Base-by-base conservation (phyloP, 176 grass and related monocot genomes). In the Zea luxurians region DNA sequence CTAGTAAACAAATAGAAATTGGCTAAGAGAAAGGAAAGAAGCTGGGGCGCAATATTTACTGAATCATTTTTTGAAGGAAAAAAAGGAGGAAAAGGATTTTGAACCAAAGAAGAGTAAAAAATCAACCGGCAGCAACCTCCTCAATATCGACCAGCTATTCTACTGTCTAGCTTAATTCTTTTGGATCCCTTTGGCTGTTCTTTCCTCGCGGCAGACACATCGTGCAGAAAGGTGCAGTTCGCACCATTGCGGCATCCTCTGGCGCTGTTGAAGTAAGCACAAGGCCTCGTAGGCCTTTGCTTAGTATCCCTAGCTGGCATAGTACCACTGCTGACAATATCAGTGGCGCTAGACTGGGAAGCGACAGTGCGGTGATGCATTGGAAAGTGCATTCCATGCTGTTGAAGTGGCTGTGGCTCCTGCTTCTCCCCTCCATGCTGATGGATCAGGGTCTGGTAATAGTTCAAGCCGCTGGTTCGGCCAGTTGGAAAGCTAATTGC, bases 401-500 rank as follows among this genome's bases (percentile, higher is more conserved):
- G 81, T 76, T 87, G 80, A 41, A 43, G 13, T 49, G 60, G 27
- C 27, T 27, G 27, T 27, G 27, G 35, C 49, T 87, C 91, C 66
- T 89, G 84, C 68, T 74, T 93, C 46, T 94, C 91, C 62, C 84
- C 94, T 41, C 96, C 96, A 79, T 99, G 96, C 68, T 96, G 92
- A 68, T 93, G 88, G 74, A 99, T 90, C 6, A 99, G 84, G 48
- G 63, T 93, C 80, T 92, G 93, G 64, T 91, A 91, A 55, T 96
- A 99, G 79, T 79, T 81, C 17, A 86, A 70, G 21, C 85, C 96
- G 47, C 73, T 97, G 45, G 46, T 10, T 15, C 74, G 78, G 47
- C 52, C 67, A 73, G 34, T 68, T 73, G 78, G 18, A 78, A 77
- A 85, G 21, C 73, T 85, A 13, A 67, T 9, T 77, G 68, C 69